A percentile compares a stretch with the other conserved stretches of the same genome.
These are phyloP conservation scores for Triticum urartu DNA, from an alignment of 176 grass and related monocot species.

Conservation along the genomic window DNA sequence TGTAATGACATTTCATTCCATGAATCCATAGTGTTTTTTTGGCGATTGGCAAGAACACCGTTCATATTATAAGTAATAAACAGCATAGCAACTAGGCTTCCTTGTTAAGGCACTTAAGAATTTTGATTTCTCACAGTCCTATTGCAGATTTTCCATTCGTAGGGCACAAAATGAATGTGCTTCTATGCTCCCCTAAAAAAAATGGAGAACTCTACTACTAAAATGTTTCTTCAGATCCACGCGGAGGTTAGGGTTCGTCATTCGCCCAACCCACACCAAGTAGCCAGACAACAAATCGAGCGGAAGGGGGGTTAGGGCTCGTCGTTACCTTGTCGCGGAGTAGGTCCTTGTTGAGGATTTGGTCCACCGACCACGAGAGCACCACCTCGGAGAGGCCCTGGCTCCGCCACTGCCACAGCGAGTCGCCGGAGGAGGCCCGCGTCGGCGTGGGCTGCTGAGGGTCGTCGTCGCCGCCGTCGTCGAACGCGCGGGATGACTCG, in stretches of 20 bases:
- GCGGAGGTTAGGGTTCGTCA: not conserved
- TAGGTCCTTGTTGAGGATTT: constrained; percentile 63
- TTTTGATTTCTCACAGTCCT: not conserved
- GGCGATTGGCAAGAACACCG: not conserved
- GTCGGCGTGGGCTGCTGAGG: not conserved
- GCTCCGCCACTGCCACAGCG: constrained; percentile 47
- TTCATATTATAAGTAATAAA: constrained; percentile 21
- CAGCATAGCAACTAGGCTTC: not conserved
- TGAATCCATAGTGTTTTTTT: not conserved
- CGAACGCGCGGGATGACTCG: constrained; percentile 7
- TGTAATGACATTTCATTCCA: constrained; percentile 38
- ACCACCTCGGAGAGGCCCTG: constrained; percentile 49
- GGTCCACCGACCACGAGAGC: constrained; percentile 66
- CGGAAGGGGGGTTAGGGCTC: not conserved
- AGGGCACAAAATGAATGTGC: not conserved
- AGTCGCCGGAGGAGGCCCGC: constrained; percentile 11
- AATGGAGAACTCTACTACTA: not conserved
- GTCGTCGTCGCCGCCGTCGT: constrained; percentile 27
- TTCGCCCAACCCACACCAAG: not conserved
- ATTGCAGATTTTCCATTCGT: not conserved
- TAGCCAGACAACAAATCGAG: constrained; percentile 6
- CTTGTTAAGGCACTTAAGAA: not conserved
- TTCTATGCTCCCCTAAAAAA: not conserved
- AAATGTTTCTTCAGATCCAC: constrained; percentile 28
- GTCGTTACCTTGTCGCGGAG: constrained; percentile 56